Evolutionary conservation across 2,329 filamentous ascomycete species (phyloP), one percentile per base, ranked within the genome.

Genomic region (Ascochyta rabiei): DNA sequence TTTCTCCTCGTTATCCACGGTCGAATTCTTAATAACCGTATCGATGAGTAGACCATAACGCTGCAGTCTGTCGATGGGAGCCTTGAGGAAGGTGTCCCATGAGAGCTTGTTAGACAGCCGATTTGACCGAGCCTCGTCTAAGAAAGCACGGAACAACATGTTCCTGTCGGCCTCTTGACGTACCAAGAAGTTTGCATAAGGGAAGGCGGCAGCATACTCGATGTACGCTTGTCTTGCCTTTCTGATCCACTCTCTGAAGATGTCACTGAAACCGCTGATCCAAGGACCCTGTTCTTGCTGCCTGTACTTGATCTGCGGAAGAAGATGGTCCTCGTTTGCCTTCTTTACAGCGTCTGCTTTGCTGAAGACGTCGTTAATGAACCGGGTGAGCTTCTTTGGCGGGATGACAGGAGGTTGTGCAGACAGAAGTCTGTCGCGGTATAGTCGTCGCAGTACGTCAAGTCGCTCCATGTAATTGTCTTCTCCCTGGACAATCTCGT

Each of bases 191-290:
- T 87, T 88, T 1, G 95, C 93, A 54, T 88, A 86, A 0, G 93
- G 93, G 64, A 95, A 98, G 0, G 87, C 87, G 1, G 89, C 88
- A 34, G 93, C 93, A 74, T 98, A 99, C 54, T 96, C 92, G 57
- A 97, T 87, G 72, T 98, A 99, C 10, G 91, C 89, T 2, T 84
- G 80, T 74, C 89, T 91, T 28, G 95, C 95, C 75, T 97, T 98
- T 60, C 95, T 86, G 59, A 98, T 96, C 95, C 95, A 99, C 77
- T 99, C 95, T 54, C 95, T 84, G 80, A 99, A 98, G 44, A 99
- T 91, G 69, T 98, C 95, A 71, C 93, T 97, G 76, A 97, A 97
- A 3, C 95, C 95, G 12, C 85, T 82, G 54, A 99, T 88, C 87
- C 92, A 99, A 0, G 95, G 95, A 0, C 95, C 95, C 77, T 99